These are phyloP conservation scores for Polygonum maritimum DNA, from an alignment of 148 eudicot species.

Conservation along the genomic window DNA sequence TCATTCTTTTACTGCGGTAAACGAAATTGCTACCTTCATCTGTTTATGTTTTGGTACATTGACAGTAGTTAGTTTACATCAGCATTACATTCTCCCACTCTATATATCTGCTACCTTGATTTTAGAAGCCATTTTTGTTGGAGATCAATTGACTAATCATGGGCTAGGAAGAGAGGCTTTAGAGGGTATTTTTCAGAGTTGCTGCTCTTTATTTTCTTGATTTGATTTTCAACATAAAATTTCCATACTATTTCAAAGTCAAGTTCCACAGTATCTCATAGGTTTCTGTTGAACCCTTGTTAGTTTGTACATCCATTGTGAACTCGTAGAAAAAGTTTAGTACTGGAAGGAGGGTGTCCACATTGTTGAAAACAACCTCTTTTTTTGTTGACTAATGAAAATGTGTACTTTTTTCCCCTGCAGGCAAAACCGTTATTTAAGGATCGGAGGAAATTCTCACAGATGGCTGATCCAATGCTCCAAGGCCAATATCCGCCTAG, in stretches of 20 bases:
- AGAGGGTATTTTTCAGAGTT: not conserved
- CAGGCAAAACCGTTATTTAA: conserved; percentile 56
- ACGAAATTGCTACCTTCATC: not conserved
- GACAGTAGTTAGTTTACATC: not conserved
- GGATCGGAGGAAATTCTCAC: conserved; percentile 47
- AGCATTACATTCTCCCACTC: not conserved
- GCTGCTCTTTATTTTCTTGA: not conserved
- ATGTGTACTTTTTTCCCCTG: not conserved
- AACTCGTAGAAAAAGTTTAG: no score
- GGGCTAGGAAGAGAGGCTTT: not conserved
- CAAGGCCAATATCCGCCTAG: conserved; percentile 48
- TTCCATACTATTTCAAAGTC: not conserved
- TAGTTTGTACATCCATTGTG: not conserved
- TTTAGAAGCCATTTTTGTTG: not conserved
- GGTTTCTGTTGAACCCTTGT: not conserved
- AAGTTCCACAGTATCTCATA: not conserved
- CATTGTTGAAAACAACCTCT: not conserved
- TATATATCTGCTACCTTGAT: not conserved
- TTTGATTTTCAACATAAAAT: not conserved
- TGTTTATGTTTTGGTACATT: not conserved
- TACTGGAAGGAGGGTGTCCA: no score
- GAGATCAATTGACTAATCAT: not conserved
- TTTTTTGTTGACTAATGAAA: not conserved
- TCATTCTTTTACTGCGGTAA: not conserved
- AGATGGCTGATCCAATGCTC: conserved; percentile 49